Evolutionary conservation across 805 yeast species (phyloP).

Genomic region (Ogataea wickerhamii): DNA sequence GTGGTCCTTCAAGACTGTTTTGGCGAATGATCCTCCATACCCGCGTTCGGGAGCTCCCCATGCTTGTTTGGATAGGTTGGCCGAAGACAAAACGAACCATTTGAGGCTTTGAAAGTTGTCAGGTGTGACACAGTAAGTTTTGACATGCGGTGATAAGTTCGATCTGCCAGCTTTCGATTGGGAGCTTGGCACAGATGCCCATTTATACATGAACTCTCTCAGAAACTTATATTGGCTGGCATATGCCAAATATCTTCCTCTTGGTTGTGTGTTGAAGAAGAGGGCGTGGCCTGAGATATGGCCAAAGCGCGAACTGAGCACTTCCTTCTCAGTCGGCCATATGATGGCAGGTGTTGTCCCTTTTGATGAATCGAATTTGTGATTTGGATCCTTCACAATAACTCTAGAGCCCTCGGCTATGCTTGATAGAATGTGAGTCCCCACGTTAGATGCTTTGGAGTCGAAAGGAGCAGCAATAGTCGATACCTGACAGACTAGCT

Average conservation of each 20-base stretch:
- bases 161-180: constrained; percentile 25
- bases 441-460: constrained; percentile 34
- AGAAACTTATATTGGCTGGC: constrained; percentile 41
- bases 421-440: constrained; percentile 48
- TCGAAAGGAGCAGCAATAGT: constrained; percentile 48
- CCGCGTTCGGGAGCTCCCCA: constrained; percentile 57
- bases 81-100: constrained; percentile 74
- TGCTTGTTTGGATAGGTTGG: constrained; percentile 72
- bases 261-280: constrained; percentile 15
- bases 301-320: constrained; percentile 18
- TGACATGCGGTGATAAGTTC: constrained; percentile 51
- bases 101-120: constrained; percentile 48
- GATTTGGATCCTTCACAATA: constrained; percentile 19
- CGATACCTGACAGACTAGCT: constrained; percentile 44
- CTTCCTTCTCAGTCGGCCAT: constrained; percentile 33
- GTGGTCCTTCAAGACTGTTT: constrained; percentile 18
- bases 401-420: constrained; percentile 33
- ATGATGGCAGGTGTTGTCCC: constrained; percentile 28
- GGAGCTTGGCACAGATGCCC: constrained; percentile 38
- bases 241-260: constrained; percentile 20
- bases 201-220: constrained; percentile 40
- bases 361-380: constrained; percentile 7
- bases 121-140: constrained; percentile 56
- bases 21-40: constrained; percentile 15
- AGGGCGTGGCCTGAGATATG: constrained; percentile 31